phyloP scores from a whole-genome alignment of 495 filamentous ascomycete species.

The Hypoxylon fuscum region DNA sequence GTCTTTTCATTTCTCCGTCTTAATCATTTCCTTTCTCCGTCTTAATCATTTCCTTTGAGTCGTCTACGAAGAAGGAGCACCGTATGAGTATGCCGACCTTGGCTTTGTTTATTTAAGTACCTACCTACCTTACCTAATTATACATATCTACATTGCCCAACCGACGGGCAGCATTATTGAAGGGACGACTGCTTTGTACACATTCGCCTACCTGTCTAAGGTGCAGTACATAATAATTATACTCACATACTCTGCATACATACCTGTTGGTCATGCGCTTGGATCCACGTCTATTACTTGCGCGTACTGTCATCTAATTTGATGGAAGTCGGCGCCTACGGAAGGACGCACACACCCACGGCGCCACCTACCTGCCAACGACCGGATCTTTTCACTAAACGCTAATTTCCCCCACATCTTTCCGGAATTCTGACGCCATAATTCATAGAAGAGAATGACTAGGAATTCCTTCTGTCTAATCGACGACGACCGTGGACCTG shows the following conservation, averaged over 20 bases:
- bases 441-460: constrained; percentile 34
- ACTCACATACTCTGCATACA: neutral
- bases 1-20: neutral
- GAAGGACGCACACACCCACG: constrained; percentile 1
- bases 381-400: constrained; percentile 9
- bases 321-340: constrained; percentile 30
- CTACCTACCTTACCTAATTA: constrained; percentile 7
- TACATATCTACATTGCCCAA: too few relatives aligned
- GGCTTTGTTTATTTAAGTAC: constrained; percentile 16
- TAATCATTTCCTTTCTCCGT: constrained; percentile 5
- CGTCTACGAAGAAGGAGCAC: constrained; percentile 13
- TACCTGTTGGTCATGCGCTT: constrained; percentile 16
- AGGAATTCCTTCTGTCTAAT: constrained; percentile 16
- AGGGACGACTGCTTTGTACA: too few relatives aligned
- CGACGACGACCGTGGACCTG: constrained; percentile 19
- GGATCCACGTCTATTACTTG: constrained; percentile 9
- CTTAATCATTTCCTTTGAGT: constrained; percentile 8
- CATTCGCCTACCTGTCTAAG: too few relatives aligned
- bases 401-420: constrained; percentile 29
- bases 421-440: constrained; percentile 25
- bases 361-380: neutral
- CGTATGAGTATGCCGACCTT: neutral
- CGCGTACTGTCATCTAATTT: constrained; percentile 17
- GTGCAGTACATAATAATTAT: too few relatives aligned
- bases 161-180: too few relatives aligned